phyloP scores from a whole-genome alignment of 768 basidiomycete genomes.

The Tylopilus rubrobrunneus region DNA sequence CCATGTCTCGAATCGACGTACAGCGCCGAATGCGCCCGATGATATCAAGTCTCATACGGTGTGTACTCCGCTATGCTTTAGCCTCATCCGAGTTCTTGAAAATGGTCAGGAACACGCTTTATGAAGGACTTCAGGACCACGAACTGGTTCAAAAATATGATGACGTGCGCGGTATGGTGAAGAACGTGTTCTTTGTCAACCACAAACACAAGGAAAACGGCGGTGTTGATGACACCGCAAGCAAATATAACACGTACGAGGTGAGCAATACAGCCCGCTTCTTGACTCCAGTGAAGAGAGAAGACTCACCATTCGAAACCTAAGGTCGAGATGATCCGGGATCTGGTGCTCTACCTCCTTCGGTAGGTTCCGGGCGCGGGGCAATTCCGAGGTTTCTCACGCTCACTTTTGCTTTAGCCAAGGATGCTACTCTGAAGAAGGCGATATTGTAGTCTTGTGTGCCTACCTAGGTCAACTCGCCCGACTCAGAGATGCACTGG shows the following conservation, averaged over 20 bases:
- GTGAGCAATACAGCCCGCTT: conserved; percentile 43
- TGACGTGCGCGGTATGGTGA: conserved; percentile 55
- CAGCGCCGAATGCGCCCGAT: conserved; percentile 74
- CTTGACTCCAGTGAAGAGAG: not conserved
- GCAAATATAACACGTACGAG: conserved; percentile 68
- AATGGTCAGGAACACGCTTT: no score
- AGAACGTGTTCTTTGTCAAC: conserved; percentile 65
- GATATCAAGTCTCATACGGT: conserved; percentile 48
- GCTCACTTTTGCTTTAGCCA: conserved; percentile 32
- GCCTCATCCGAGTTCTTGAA: no score
- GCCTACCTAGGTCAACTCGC: conserved; percentile 52
- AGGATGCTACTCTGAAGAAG: conserved; percentile 42
- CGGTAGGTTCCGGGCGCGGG: conserved; percentile 19
- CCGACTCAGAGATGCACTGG: conserved; percentile 40
- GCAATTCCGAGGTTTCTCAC: not conserved
- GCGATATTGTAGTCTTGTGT: conserved; percentile 53
- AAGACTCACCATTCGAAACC: not conserved
- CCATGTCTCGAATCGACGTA: conserved; percentile 68
- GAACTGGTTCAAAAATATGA: conserved; percentile 44
- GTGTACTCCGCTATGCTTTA: no score
- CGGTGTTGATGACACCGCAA: conserved; percentile 55
- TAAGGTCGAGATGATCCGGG: conserved; percentile 46
- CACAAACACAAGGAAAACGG: conserved; percentile 61
- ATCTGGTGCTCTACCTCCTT: conserved; percentile 51
- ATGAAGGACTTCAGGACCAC: conserved; percentile 40